Evolutionary conservation across 768 basidiomycete species (phyloP).

Genomic region (Auricularia sp.): DNA sequence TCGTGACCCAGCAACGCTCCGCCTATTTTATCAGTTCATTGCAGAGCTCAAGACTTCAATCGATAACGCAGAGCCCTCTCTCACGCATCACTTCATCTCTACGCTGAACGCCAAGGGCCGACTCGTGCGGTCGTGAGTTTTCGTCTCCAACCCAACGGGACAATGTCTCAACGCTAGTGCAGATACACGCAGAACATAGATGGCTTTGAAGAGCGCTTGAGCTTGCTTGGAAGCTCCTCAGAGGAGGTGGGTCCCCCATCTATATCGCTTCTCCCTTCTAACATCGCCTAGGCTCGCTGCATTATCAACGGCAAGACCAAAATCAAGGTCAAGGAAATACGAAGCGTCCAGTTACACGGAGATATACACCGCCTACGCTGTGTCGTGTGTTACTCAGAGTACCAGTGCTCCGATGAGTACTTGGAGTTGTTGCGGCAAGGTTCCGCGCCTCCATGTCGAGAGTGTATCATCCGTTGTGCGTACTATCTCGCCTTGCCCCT

Average conservation of each 20-base stretch:
- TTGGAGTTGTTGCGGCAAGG: slow-evolving; percentile 58
- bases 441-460: slow-evolving; percentile 72
- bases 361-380: slow-evolving; percentile 89
- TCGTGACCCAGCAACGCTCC: slow-evolving; percentile 23
- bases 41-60: slow-evolving; percentile 25
- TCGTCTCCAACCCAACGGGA: background rate
- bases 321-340: slow-evolving; percentile 57
- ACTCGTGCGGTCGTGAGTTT: slow-evolving; percentile 19
- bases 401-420: slow-evolving; percentile 57
- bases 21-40: slow-evolving; percentile 33
- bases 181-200: slow-evolving; percentile 58
- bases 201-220: slow-evolving; percentile 75
- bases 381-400: slow-evolving; percentile 69
- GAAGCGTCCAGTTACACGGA: slow-evolving; percentile 89
- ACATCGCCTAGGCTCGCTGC: background rate
- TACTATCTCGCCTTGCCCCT: slow-evolving; percentile 10
- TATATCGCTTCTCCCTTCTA: slow-evolving; percentile 13
- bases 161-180: background rate
- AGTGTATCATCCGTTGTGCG: slow-evolving; percentile 75
- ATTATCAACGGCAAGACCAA: slow-evolving; percentile 59
- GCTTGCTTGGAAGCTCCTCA: slow-evolving; percentile 57
- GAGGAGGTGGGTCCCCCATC: slow-evolving; percentile 26
- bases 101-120: slow-evolving; percentile 26
- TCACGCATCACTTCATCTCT: slow-evolving; percentile 31
- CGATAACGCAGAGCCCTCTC: slow-evolving; percentile 24